Conservation (phyloP, 305 asterid genomes). For the Euphrasia arctica region DNA sequence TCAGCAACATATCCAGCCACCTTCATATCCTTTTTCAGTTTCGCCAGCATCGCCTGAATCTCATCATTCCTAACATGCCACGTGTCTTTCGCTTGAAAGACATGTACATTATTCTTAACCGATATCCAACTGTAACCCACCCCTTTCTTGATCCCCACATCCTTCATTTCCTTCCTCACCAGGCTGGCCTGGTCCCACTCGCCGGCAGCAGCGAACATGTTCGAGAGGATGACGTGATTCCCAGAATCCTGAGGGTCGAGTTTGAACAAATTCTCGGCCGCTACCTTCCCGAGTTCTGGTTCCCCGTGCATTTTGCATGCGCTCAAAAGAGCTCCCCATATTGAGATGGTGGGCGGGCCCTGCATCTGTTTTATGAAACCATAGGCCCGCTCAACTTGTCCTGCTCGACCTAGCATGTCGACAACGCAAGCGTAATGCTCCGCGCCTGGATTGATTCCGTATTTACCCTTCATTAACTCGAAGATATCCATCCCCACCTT, state of each 20-base stretch:
- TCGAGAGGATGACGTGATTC: slow-evolving; percentile 73
- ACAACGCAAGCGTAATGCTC: slow-evolving; percentile 91
- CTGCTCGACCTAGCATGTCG: slow-evolving; percentile 90
- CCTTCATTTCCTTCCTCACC: slow-evolving; percentile 76
- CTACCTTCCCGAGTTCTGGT: slow-evolving; percentile 64
- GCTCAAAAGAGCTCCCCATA: slow-evolving; percentile 87
- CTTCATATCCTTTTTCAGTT: slow-evolving; percentile 56
- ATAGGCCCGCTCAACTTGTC: slow-evolving; percentile 73
- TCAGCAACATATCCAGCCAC: slow-evolving; percentile 78
- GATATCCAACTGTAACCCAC: slow-evolving; percentile 81
- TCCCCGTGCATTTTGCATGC: slow-evolving; percentile 71
- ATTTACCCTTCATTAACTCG: slow-evolving; percentile 49
- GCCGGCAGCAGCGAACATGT: slow-evolving; percentile 77
- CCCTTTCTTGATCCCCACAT: slow-evolving; percentile 81
- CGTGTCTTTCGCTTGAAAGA: slow-evolving; percentile 85
- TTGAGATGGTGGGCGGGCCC: slow-evolving; percentile 57
- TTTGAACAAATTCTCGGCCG: slow-evolving; percentile 66
- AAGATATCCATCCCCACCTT: slow-evolving; percentile 61
- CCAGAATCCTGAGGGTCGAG: slow-evolving; percentile 92
- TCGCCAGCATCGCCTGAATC: slow-evolving; percentile 61
- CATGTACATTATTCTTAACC: slow-evolving; percentile 54
- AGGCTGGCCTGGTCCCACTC: slow-evolving; percentile 80
- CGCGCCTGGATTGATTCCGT: slow-evolving; percentile 61
- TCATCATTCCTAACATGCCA: slow-evolving; percentile 57
- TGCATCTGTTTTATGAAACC: slow-evolving; percentile 56